phyloP scores from a whole-genome alignment of 2,329 filamentous ascomycete genomes.

The Cladophialophora yegresii region DNA sequence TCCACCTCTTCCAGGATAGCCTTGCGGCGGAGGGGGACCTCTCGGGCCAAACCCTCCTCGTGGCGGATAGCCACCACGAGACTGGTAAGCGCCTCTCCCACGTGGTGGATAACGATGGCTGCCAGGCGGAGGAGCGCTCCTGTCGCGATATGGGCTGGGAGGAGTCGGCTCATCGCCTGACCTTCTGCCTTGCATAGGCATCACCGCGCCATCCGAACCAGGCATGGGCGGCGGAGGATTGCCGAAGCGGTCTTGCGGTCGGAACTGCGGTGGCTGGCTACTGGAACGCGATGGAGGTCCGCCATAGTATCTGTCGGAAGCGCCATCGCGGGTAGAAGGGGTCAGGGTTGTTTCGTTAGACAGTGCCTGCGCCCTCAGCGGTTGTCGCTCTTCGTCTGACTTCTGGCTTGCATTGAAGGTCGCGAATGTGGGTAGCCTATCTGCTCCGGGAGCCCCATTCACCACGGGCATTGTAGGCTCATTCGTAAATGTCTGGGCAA shows the following conservation, averaged over 20 bases:
- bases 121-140: slow-evolving; percentile 36
- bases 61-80: slow-evolving; percentile 34
- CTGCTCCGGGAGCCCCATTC: slow-evolving; percentile 57
- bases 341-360: slow-evolving; percentile 23
- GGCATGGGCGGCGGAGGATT: slow-evolving; percentile 39
- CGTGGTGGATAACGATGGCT: slow-evolving; percentile 52
- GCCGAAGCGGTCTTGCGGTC: slow-evolving; percentile 43
- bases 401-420: slow-evolving; percentile 41
- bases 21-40: slow-evolving; percentile 42
- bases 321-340: slow-evolving; percentile 34
- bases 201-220: slow-evolving; percentile 36
- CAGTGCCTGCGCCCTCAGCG: slow-evolving; percentile 27
- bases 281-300: slow-evolving; percentile 37
- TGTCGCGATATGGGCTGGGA: slow-evolving; percentile 25
- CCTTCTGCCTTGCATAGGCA: slow-evolving; percentile 26
- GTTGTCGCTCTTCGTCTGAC: slow-evolving; percentile 32
- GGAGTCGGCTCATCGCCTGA: slow-evolving; percentile 26
- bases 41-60: slow-evolving; percentile 46
- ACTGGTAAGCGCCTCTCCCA: slow-evolving; percentile 59
- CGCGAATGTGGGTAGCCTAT: slow-evolving; percentile 53
- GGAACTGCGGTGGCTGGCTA: slow-evolving; percentile 40
- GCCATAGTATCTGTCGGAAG: slow-evolving; percentile 38
- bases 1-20: slow-evolving; percentile 47
- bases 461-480: slow-evolving; percentile 62
- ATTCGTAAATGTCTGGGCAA: slow-evolving; percentile 50